Evolutionary conservation across 306 rosid genomes (phyloP), one percentile per base, ranked within the genome.

Genomic region (Cucurbita ficifolia): DNA sequence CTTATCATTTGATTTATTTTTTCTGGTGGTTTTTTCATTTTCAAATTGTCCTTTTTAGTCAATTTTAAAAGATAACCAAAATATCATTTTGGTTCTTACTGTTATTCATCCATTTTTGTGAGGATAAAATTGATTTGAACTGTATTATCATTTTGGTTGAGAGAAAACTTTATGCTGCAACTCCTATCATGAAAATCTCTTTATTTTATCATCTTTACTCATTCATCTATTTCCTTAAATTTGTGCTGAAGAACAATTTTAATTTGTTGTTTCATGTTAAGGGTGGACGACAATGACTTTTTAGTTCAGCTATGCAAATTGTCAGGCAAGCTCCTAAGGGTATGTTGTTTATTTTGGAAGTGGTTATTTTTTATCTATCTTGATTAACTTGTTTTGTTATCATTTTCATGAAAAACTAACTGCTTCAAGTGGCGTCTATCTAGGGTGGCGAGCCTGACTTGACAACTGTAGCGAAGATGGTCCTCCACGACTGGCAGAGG

Each of bases 401-500:
- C 19, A 6, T 6, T 46, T 22, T 11, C 2, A 12, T 38, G 49
- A 19, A 24, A 46, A 48, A 22, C 40, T 42, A 19, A 64, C 52
- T 68, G 73, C 46, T 68, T 21, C n/a, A 14, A 43, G 73, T 40
- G 73, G 73, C 4, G 10, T 67, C 73, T 68, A 22, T 68, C 40
- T 55, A 90, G 97, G 98, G 98, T 42, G 97, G 97, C 16, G 97
- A 94, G 70, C 97, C 97, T 9, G 98, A 90, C 81, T 84, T 89
- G 83, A 89, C 76, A 80, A 94, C 98, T 9, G 96, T 85, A 1
- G 98, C 96, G 14, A 90, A 90, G 83, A 94, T 94, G 98, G 72
- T 90, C 36, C 97, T 90, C 48, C 98, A 94, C 49, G 98, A 94
- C 75, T 90, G 97, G 97, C 97, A 90, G 86, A 90, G 98, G 89